A percentile compares a stretch with the other conserved stretches of the same genome.
These are phyloP conservation scores for Jacaranda mimosifolia DNA, from an alignment of 257 asterid species.

Conservation along the genomic window DNA sequence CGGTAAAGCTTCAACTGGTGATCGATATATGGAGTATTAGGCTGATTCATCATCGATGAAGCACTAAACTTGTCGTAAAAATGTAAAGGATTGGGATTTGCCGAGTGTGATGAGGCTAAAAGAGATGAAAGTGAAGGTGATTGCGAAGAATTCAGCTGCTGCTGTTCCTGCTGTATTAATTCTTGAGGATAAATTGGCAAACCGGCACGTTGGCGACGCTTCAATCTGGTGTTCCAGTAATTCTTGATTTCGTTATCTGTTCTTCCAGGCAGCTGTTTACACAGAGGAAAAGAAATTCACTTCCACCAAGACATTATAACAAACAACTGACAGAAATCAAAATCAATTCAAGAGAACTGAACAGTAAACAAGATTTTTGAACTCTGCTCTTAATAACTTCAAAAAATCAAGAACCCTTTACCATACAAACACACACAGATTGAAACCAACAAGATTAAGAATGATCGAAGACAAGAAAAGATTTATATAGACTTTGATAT, in stretches of 20 bases:
- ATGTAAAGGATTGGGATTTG: background rate
- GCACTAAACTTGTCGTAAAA: slow-evolving; percentile 36
- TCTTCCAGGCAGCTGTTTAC: slow-evolving; percentile 70
- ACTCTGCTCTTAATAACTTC: background rate
- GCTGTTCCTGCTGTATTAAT: slow-evolving; percentile 10
- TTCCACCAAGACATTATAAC: no score
- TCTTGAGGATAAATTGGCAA: slow-evolving; percentile 69
- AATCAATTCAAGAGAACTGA: no score
- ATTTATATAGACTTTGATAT: no score
- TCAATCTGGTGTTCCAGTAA: slow-evolving; percentile 79
- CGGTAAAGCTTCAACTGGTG: slow-evolving; percentile 39
- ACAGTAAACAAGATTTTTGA: no score
- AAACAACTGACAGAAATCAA: no score
- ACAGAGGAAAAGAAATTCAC: background rate
- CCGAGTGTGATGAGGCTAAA: slow-evolving; percentile 31
- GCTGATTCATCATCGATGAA: slow-evolving; percentile 18
- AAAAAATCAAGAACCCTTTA: background rate
- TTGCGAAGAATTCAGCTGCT: slow-evolving; percentile 21
- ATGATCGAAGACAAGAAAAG: no score
- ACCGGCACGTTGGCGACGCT: slow-evolving; percentile 71
- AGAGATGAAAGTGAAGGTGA: slow-evolving; percentile 41
- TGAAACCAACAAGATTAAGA: background rate
- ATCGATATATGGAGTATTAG: slow-evolving; percentile 20
- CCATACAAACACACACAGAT: background rate
- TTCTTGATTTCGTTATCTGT: slow-evolving; percentile 80